phyloP scores from a whole-genome alignment of 176 grass and related monocot species.

The Cymbopogon citratus region DNA sequence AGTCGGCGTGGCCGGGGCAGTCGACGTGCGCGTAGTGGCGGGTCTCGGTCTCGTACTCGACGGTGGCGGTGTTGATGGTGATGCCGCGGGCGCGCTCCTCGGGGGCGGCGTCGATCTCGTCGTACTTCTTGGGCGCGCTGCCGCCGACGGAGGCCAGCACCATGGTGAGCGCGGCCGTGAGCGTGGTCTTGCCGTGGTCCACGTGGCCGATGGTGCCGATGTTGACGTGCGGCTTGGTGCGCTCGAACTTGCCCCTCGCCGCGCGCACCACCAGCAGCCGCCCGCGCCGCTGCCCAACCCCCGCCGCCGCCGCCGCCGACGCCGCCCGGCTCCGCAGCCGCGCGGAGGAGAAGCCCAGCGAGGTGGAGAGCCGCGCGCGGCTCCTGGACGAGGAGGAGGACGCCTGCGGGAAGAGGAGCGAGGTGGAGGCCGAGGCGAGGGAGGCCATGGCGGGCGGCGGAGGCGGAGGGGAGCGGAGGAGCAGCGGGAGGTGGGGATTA shows the following conservation, averaged over 20 bases:
- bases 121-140: slow-evolving; percentile 89
- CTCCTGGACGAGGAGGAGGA: slow-evolving; percentile 36
- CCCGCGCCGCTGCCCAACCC: slow-evolving; percentile 22
- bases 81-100: slow-evolving; percentile 94
- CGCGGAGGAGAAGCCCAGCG: slow-evolving; percentile 29
- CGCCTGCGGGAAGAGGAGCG: slow-evolving; percentile 22
- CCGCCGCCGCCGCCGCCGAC: background rate
- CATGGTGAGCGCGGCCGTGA: slow-evolving; percentile 98
- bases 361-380: slow-evolving; percentile 43
- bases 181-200: slow-evolving; percentile 98
- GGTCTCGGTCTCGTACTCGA: slow-evolving; percentile 96
- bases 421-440: slow-evolving; percentile 31
- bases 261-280: slow-evolving; percentile 70
- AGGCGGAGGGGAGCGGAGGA: background rate
- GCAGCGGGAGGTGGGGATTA: slow-evolving; percentile 7
- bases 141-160: slow-evolving; percentile 75
- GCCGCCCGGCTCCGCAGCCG: slow-evolving; percentile 24
- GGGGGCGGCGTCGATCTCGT: slow-evolving; percentile 95
- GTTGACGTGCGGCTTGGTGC: slow-evolving; percentile 94
- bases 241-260: slow-evolving; percentile 88
- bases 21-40: slow-evolving; percentile 96
- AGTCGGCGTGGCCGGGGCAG: slow-evolving; percentile 94
- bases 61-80: slow-evolving; percentile 99
- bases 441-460: slow-evolving; percentile 31
- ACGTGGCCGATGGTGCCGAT: slow-evolving; percentile 99